Evolutionary conservation across 23 red algal genomes (phyloP).

Genomic region (Gracilaria vermiculophylla): DNA sequence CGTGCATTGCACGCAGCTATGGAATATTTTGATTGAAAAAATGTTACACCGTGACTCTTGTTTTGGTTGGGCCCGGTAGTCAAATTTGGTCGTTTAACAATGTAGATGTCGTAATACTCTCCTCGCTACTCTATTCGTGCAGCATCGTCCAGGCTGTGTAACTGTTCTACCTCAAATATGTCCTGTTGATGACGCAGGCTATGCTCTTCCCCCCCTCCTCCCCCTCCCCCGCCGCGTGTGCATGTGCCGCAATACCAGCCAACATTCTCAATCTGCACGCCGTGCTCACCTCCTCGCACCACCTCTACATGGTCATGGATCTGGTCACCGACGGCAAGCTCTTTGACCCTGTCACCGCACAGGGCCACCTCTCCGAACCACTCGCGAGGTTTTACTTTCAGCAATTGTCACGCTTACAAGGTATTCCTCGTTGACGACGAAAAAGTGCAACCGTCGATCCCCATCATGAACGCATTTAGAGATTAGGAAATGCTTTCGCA

Average conservation of each 20-base stretch:
- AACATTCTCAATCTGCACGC: conserved; percentile 89
- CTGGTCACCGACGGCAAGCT: conserved; percentile 85
- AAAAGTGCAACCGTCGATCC: conserved; percentile 30
- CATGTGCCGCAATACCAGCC: background rate
- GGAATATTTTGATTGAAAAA: too few relatives aligned
- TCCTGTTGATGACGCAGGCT: too few relatives aligned
- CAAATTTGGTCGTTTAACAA: too few relatives aligned
- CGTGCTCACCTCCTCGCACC: conserved; percentile 71
- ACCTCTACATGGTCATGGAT: conserved; percentile 96
- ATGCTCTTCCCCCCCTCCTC: too few relatives aligned
- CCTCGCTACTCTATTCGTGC: too few relatives aligned
- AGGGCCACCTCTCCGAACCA: conserved; percentile 38
- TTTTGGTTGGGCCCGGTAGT: too few relatives aligned
- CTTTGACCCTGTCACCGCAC: conserved; percentile 62
- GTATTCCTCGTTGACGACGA: conserved; percentile 64
- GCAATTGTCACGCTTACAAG: conserved; percentile 72
- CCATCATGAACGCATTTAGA: conserved; percentile 34
- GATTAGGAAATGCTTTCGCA: conserved; percentile 35
- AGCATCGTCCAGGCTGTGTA: too few relatives aligned
- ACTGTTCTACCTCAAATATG: too few relatives aligned
- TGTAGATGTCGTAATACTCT: too few relatives aligned
- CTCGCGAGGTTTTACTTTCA: conserved; percentile 80
- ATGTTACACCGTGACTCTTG: too few relatives aligned
- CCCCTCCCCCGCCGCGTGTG: background rate
- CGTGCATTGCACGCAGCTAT: too few relatives aligned